phyloP scores from a whole-genome alignment of 345 rosid species.

The Salix exigua region DNA sequence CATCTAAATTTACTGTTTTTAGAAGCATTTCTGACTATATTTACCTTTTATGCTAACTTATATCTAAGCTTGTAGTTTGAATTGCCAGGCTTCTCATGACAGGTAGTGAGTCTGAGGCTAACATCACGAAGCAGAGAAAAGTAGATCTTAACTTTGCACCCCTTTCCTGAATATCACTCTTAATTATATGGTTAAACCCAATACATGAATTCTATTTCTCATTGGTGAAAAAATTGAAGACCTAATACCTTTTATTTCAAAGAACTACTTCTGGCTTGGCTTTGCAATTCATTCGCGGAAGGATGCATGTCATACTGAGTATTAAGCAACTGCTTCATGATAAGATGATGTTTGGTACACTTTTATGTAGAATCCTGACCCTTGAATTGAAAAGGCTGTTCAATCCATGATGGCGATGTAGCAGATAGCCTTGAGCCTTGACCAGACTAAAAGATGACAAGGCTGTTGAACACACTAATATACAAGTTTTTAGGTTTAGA shows the following conservation, averaged over 20 bases:
- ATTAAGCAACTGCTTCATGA: neutral
- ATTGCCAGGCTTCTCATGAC: conserved; percentile 31
- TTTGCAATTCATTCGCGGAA: neutral
- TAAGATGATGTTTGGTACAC: neutral
- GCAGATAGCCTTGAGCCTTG: neutral
- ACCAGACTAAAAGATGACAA: neutral
- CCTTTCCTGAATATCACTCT: conserved; percentile 13
- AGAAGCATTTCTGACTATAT: conserved; percentile 53
- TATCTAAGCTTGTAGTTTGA: conserved; percentile 44
- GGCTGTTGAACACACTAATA: conserved; percentile 2
- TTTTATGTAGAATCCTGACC: neutral
- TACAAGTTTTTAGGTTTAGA: neutral
- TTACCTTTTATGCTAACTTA: conserved; percentile 47
- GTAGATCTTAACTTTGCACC: conserved; percentile 26
- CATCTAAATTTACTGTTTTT: conserved; percentile 58
- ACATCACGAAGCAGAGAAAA: conserved; percentile 26
- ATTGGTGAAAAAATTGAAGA: neutral
- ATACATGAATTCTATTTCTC: neutral
- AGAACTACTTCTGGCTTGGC: neutral
- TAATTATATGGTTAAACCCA: conserved; percentile 9
- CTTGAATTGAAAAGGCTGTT: neutral
- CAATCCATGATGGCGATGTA: neutral
- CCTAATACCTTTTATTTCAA: neutral
- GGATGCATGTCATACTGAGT: conserved; percentile 1
- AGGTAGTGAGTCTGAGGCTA: conserved; percentile 42